Evolutionary conservation across 768 basidiomycete species (phyloP), one percentile per base, ranked within the genome.

Genomic region (Calvatia gigantea): DNA sequence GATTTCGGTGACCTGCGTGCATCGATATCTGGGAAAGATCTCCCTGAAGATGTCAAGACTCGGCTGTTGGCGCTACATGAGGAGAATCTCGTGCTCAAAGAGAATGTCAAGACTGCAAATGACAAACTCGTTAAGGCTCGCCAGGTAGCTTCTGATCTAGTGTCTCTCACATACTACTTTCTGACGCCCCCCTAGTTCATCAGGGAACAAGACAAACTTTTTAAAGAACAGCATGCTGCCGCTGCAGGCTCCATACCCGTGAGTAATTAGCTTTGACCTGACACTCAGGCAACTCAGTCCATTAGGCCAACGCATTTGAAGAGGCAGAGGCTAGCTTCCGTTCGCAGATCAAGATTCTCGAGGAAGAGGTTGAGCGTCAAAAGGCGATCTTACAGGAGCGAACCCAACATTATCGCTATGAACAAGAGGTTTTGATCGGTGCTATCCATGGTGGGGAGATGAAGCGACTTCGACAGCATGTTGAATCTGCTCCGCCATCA

Each of bases 181-280:
- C 25, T 50, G 21, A 48, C 21, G 5, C 25, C 15, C 37, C 7
- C 28, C 12, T 54, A 95, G 91, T 94, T 96, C 70, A 93, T 98
- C 74, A 93, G 92, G 67, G 80, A 85, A 29, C 94, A 96, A 68
- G 94, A 97, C 71, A 89, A 89, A 60, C 75, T 93, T 27, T 88
- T 94, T 72, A 89, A 88, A 61, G 89, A 92, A 64, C 86, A 87
- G 64, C 85, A 86, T 47, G 83, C 85, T 4, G 81, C 83, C 48
- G 79, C 77, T 61, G 74, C 72, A 28, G 75, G 73, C 19, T 62
- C 70, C 52, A 64, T 74, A 31, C 69, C 80, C 37, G 86, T 86
- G 60, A 59, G 76, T 68, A 37, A 37, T 2, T 23, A 6, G 11
- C 11, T 4, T 23, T 3, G 21, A 11, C 9, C 19, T 23, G 21